Conservation (phyloP, 2,329 filamentous ascomycete species). For the Cladophialophora psammophila region DNA sequence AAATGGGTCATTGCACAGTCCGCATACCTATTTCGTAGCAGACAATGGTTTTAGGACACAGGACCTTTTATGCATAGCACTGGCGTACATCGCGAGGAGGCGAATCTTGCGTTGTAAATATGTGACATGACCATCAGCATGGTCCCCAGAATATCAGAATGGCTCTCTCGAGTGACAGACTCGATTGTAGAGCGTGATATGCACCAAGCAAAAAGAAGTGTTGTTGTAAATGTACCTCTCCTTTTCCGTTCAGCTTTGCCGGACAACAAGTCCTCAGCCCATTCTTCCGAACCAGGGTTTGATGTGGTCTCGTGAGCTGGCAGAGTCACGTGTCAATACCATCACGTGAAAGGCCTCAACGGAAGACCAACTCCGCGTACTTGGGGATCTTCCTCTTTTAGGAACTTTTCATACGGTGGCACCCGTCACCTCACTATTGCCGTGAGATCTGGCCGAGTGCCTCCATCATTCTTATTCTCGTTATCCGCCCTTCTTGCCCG, state of each 20-base stretch:
- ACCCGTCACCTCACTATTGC: constrained; percentile 6
- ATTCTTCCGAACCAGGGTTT: too few species aligned
- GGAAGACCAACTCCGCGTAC: not conserved
- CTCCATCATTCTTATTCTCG: not conserved
- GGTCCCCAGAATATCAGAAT: constrained; percentile 24
- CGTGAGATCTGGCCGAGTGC: constrained; percentile 24
- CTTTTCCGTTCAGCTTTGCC: not conserved
- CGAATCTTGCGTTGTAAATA: constrained; percentile 32
- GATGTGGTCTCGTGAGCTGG: too few species aligned
- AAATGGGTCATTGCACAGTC: constrained; percentile 16
- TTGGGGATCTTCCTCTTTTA: constrained; percentile 6
- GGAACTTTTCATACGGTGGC: constrained; percentile 8
- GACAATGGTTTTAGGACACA: constrained; percentile 9
- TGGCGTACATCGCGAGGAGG: constrained; percentile 13
- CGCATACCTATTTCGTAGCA: constrained; percentile 7
- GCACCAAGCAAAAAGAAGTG: constrained; percentile 1
- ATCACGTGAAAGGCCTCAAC: not conserved
- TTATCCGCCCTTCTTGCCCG: not conserved
- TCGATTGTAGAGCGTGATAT: constrained; percentile 27
- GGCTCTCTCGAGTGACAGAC: constrained; percentile 24
- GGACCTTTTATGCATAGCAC: constrained; percentile 29
- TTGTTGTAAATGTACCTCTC: not conserved
- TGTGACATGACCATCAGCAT: constrained; percentile 35
- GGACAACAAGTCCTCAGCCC: not conserved
- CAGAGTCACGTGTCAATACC: not conserved